Evolutionary conservation across 768 basidiomycete species (phyloP), one percentile per base, ranked within the genome.

Genomic region (Boletellus ananas): DNA sequence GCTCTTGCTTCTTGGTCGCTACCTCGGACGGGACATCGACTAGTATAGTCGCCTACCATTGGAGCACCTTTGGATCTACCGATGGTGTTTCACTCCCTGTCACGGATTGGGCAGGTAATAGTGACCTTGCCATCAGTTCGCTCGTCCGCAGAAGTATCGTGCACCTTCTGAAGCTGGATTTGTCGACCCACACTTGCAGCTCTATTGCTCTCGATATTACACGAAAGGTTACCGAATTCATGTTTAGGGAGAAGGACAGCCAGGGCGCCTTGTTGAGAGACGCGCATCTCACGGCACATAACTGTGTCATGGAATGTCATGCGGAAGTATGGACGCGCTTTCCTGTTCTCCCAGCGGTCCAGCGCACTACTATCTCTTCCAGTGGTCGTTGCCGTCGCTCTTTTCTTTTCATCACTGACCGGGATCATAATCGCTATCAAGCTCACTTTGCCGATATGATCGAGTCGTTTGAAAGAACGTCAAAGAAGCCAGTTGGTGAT

Each of bases 281-380:
- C 27, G 43, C 52, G 21, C 43, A 31, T 34, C 47, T 48, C 14
- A 73, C 73, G 2, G 50, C 53, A 12, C 74, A 81, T 56, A 83
- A 81, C 51, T 74, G 65, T 38, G 50, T 84, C 25, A 58, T 84
- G 37, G 78, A 81, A 50, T 81, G 79, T 52, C 74, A 79, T 42
- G 65, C 71, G 0, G 80, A 81, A 9, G 74, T 80, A 20, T 83
- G 81, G 81, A 79, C 73, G 8, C 74, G 80, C 14, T 83, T 80
- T 51, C 81, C 81, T 0, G 80, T 83, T 8, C 60, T 79, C 5
- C 70, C 80, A 2, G 79, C 79, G 0, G 68, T 83, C 23, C 70
- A 72, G 34, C 70, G 77, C 4, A 64, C 71, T 8, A 76, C 73
- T 1, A 67, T 75, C 43, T 70, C 70, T 0, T 70, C 70, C 0